Evolutionary conservation across 495 filamentous ascomycete species (phyloP).

Genomic region (Penicillium bialowiezense): DNA sequence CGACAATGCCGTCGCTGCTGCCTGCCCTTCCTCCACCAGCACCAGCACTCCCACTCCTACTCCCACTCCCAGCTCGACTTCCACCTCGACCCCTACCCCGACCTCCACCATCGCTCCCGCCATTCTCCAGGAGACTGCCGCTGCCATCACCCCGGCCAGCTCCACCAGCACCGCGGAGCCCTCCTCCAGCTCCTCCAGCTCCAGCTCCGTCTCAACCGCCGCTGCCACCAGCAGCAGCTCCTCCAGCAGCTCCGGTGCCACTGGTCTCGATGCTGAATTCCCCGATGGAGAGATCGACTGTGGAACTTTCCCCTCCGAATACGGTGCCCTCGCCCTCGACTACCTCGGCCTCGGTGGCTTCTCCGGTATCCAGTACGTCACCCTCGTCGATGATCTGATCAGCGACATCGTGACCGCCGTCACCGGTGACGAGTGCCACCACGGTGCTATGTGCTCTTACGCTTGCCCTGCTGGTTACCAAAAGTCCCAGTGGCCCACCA

Average conservation of each 20-base stretch:
- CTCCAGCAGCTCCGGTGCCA: slow-evolving; percentile 34
- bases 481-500: slow-evolving; percentile 86
- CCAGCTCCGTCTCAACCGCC: slow-evolving; percentile 10
- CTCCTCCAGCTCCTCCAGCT: slow-evolving; percentile 10
- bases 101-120: slow-evolving; percentile 22
- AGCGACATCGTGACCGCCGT: slow-evolving; percentile 65
- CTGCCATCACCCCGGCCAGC: slow-evolving; percentile 6
- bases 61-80: too few relatives aligned
- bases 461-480: slow-evolving; percentile 88
- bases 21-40: slow-evolving; percentile 28
- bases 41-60: slow-evolving; percentile 16
- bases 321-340: slow-evolving; percentile 70
- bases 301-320: slow-evolving; percentile 70
- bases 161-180: slow-evolving; percentile 17
- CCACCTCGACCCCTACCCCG: slow-evolving; percentile 16
- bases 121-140: slow-evolving; percentile 31
- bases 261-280: slow-evolving; percentile 66
- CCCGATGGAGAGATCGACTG: slow-evolving; percentile 74
- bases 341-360: slow-evolving; percentile 73
- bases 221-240: slow-evolving; percentile 21
- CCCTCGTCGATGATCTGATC: slow-evolving; percentile 34
- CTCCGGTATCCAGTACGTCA: slow-evolving; percentile 72
- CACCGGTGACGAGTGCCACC: slow-evolving; percentile 50
- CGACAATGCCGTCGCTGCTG: slow-evolving; percentile 26
- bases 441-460: slow-evolving; percentile 82